These are phyloP conservation scores for Pseudogymnoascus sp. DNA, from an alignment of 2,329 filamentous ascomycete species.

Conservation along the genomic window DNA sequence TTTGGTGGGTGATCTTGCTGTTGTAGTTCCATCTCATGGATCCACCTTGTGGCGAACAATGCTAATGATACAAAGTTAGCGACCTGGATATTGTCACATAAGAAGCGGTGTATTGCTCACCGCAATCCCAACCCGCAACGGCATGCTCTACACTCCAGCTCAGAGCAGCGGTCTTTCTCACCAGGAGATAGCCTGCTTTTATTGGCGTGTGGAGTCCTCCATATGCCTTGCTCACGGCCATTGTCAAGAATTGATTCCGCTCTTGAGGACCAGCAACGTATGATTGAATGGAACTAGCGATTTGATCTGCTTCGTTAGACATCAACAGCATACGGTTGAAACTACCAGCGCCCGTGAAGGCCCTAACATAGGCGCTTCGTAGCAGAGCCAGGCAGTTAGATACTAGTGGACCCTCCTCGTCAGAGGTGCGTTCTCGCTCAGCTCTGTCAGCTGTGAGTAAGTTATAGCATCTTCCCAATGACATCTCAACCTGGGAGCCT, in stretches of 20 bases:
- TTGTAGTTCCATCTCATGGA: not conserved
- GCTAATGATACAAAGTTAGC: not conserved
- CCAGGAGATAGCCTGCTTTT: slow-evolving; percentile 22
- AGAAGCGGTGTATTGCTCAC: slow-evolving; percentile 15
- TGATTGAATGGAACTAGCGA: not conserved
- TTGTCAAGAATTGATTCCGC: slow-evolving; percentile 18
- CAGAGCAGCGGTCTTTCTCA: slow-evolving; percentile 27
- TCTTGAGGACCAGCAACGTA: not conserved
- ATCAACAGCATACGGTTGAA: not conserved
- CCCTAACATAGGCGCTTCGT: slow-evolving; percentile 27
- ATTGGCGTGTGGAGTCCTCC: slow-evolving; percentile 25
- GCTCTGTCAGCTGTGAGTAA: not conserved
- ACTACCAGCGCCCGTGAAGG: slow-evolving; percentile 22
- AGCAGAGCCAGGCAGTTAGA: slow-evolving; percentile 29
- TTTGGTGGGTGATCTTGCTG: not conserved
- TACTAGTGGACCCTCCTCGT: slow-evolving; percentile 18
- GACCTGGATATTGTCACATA: not conserved
- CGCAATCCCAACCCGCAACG: slow-evolving; percentile 27
- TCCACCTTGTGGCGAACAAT: not conserved
- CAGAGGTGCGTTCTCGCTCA: not conserved
- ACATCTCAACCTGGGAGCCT: not conserved
- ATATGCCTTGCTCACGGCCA: slow-evolving; percentile 24
- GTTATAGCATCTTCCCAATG: not conserved
- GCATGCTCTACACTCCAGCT: slow-evolving; percentile 29
- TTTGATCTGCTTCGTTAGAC: not conserved